These are phyloP conservation scores for Plantago coronopus DNA, from an alignment of 305 asterid species.

Conservation along the genomic window DNA sequence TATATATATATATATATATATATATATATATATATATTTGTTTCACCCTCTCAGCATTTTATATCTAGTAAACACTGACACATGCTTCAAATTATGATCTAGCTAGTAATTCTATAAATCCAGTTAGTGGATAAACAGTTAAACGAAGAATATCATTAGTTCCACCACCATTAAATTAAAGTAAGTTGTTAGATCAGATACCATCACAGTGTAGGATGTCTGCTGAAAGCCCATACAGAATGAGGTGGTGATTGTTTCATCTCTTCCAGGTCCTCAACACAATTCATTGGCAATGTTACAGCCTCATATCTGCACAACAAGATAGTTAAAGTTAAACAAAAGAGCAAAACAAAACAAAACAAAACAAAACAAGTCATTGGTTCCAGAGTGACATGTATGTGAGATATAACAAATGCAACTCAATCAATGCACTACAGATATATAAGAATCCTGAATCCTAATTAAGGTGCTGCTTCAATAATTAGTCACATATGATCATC, in stretches of 20 bases:
- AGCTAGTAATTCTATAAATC: neutral
- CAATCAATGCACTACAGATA: too few relatives aligned
- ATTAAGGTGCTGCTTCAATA: too few relatives aligned
- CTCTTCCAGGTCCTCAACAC: slow-evolving; percentile 54
- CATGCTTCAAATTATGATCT: neutral
- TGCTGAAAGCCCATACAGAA: slow-evolving; percentile 60
- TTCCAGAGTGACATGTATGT: too few relatives aligned
- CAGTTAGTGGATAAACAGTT: neutral
- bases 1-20: too few relatives aligned
- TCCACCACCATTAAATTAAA: neutral
- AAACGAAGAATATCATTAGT: neutral
- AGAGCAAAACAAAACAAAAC: too few relatives aligned
- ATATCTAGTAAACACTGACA: too few relatives aligned
- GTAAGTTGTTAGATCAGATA: slow-evolving; percentile 24
- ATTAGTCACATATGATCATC: too few relatives aligned
- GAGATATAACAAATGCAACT: neutral
- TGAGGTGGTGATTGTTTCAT: slow-evolving; percentile 43
- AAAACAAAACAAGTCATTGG: too few relatives aligned
- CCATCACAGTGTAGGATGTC: slow-evolving; percentile 65
- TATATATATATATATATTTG: slow-evolving; percentile 1
- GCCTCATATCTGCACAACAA: slow-evolving; percentile 45
- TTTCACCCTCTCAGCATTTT: too few relatives aligned
- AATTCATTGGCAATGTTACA: slow-evolving; percentile 57
- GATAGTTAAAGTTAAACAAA: slow-evolving; percentile 12
- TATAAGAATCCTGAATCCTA: too few relatives aligned